Percentiles rank a stretch among this genome's conserved stretches.
phyloP scores from a whole-genome alignment of 805 yeast species.

The Yarrowia deformans region DNA sequence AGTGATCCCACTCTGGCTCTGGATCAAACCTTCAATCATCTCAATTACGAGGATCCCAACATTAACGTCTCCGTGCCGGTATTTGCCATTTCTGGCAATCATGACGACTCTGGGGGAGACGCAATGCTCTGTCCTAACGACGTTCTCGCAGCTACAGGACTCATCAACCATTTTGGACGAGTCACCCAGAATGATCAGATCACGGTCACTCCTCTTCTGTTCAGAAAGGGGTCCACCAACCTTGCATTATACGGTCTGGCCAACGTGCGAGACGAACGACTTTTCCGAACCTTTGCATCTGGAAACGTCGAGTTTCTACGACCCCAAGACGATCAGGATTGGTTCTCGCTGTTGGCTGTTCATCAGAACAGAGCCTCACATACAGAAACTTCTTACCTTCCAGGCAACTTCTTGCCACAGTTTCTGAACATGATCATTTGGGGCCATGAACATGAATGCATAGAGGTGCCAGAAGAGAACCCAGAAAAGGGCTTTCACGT shows the following conservation, averaged over 20 bases:
- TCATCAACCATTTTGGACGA: conserved; percentile 89
- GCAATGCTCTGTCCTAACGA: conserved; percentile 82
- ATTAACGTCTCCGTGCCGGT: conserved; percentile 87
- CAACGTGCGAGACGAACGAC: conserved; percentile 86
- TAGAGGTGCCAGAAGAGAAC: conserved; percentile 66
- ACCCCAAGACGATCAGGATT: conserved; percentile 64
- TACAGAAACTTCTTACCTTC: conserved; percentile 79
- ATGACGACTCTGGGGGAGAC: conserved; percentile 94
- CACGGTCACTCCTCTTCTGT: conserved; percentile 73
- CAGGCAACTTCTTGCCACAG: conserved; percentile 81
- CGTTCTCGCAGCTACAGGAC: conserved; percentile 77
- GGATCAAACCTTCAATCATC: conserved; percentile 59
- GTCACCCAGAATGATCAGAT: conserved; percentile 78
- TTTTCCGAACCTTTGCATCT: conserved; percentile 80
- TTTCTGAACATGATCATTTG: conserved; percentile 85
- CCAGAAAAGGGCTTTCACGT: conserved; percentile 72
- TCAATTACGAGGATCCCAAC: conserved; percentile 91
- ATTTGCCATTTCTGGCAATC: conserved; percentile 93
- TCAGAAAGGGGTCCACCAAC: conserved; percentile 82
- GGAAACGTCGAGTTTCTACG: conserved; percentile 79
- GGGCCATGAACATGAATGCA: conserved; percentile 99
- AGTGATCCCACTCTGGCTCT: conserved; percentile 76
- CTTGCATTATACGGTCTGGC: conserved; percentile 89
- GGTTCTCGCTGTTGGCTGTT: conserved; percentile 86
- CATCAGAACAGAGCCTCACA: conserved; percentile 92